A percentile compares a stretch with the other conserved stretches of the same genome.
Evolutionary conservation across 164 flowering plant species (phyloP).

Genomic region (Tetrastigma voinierianum): DNA sequence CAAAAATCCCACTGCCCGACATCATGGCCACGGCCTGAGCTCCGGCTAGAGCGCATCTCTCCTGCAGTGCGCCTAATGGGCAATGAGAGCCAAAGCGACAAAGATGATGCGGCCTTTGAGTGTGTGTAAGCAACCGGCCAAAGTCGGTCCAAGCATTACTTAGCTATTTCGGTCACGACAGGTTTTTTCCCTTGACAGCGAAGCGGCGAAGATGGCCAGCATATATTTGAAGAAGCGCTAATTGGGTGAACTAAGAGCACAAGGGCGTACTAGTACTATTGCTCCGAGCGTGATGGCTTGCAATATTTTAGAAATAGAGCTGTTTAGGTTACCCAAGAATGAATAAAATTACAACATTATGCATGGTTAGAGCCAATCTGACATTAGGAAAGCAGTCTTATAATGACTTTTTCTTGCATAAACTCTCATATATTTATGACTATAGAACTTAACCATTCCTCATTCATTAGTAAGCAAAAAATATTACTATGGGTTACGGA

Average conservation of each 20-base stretch:
- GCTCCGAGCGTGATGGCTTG: conserved; percentile 58
- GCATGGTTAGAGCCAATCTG: no score
- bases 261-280: conserved; percentile 52
- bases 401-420: no score
- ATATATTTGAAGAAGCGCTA: conserved; percentile 62
- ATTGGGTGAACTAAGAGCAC: conserved; percentile 45
- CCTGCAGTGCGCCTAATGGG: conserved; percentile 83
- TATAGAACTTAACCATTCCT: no score
- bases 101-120: conserved; percentile 94
- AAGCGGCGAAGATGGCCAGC: conserved; percentile 73
- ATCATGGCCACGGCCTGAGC: conserved; percentile 99
- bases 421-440: no score
- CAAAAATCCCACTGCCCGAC: conserved; percentile 92
- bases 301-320: conserved; percentile 6
- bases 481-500: no score
- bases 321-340: no score
- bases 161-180: conserved; percentile 56
- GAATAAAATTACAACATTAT: not conserved
- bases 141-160: conserved; percentile 98
- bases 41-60: conserved; percentile 93
- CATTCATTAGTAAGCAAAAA: no score
- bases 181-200: conserved; percentile 45
- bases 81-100: conserved; percentile 97
- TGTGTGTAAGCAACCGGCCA: conserved; percentile 98
- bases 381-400: no score